A percentile compares a stretch with the other conserved stretches of the same genome.
Evolutionary conservation across 1,139 yeast genomes (phyloP).

Genomic region (Nakaseomyces nivariensis): DNA sequence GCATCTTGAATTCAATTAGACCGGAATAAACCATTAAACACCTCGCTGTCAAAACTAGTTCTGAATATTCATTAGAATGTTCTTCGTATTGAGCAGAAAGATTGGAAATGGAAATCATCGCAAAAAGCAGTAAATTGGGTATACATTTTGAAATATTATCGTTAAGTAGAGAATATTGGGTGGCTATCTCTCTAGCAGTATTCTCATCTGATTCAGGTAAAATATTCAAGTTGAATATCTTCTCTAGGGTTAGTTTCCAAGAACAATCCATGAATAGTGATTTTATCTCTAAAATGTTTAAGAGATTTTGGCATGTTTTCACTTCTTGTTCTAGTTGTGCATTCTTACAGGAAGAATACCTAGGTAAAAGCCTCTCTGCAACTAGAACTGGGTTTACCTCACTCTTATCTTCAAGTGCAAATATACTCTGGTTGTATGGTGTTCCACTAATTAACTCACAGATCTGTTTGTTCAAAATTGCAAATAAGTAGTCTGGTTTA

Average conservation of each 20-base stretch:
- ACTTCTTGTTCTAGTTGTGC: conserved; percentile 39
- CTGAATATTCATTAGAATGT: conserved; percentile 45
- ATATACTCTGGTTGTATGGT: conserved; percentile 58
- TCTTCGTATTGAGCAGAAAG: conserved; percentile 40
- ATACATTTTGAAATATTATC: conserved; percentile 68
- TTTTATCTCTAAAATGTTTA: conserved; percentile 61
- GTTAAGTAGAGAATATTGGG: conserved; percentile 50
- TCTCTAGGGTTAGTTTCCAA: conserved; percentile 53
- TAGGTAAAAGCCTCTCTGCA: conserved; percentile 47
- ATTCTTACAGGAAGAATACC: conserved; percentile 36
- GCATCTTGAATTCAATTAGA: conserved; percentile 91
- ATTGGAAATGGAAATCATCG: conserved; percentile 69
- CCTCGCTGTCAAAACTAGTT: conserved; percentile 37
- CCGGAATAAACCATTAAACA: conserved; percentile 95
- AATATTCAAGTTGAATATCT: conserved; percentile 50
- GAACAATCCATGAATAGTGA: conserved; percentile 47
- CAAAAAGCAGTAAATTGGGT: conserved; percentile 69
- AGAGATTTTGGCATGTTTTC: conserved; percentile 54
- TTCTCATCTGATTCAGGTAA: conserved; percentile 47
- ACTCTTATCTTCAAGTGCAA: conserved; percentile 27
- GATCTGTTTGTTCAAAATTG: conserved; percentile 62
- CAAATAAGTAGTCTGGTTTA: conserved; percentile 81
- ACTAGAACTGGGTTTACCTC: conserved; percentile 40
- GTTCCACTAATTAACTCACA: conserved; percentile 72
- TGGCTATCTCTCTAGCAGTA: conserved; percentile 44